phyloP scores from a whole-genome alignment of 1,139 yeast genomes.

The Candida glucosophila region DNA sequence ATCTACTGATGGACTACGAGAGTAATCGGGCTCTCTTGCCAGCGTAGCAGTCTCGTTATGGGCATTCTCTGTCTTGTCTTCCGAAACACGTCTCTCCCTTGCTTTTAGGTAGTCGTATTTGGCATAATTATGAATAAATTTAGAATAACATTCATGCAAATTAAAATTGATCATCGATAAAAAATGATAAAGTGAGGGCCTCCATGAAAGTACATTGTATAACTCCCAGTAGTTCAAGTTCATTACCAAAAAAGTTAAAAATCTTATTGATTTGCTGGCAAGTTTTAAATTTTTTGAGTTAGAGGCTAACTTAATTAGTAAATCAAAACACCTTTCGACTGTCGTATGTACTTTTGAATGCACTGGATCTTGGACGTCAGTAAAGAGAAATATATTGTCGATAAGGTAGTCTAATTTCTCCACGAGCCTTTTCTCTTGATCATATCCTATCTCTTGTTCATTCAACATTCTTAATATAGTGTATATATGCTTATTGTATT shows the following conservation, averaged over 20 bases:
- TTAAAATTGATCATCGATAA: slow-evolving; percentile 31
- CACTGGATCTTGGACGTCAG: slow-evolving; percentile 19
- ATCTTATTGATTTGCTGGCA: slow-evolving; percentile 28
- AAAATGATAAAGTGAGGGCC: slow-evolving; percentile 37
- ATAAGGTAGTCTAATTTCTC: slow-evolving; percentile 18
- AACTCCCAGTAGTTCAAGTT: slow-evolving; percentile 39
- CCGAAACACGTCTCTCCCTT: slow-evolving; percentile 19
- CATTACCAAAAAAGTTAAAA: slow-evolving; percentile 32
- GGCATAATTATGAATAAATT: slow-evolving; percentile 28
- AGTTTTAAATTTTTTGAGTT: slow-evolving; percentile 21
- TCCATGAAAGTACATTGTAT: slow-evolving; percentile 34
- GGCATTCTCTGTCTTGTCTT: slow-evolving; percentile 16
- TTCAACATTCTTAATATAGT: slow-evolving; percentile 21
- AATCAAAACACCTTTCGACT: slow-evolving; percentile 33
- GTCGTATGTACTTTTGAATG: slow-evolving; percentile 25
- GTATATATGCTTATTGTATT: slow-evolving; percentile 31
- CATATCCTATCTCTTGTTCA: slow-evolving; percentile 12
- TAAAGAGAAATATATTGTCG: slow-evolving; percentile 16
- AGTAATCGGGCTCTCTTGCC: slow-evolving; percentile 2
- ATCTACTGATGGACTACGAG: slow-evolving; percentile 6
- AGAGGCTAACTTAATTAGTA: slow-evolving; percentile 28
- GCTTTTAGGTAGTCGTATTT: slow-evolving; percentile 21
- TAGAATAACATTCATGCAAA: slow-evolving; percentile 29
- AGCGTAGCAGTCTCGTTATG: slow-evolving; percentile 7
- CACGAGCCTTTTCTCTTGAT: slow-evolving; percentile 12